A percentile compares a stretch with the other conserved stretches of the same genome.
Evolutionary conservation across 345 rosid genomes (phyloP).

Genomic region (Dovyalis caffra): DNA sequence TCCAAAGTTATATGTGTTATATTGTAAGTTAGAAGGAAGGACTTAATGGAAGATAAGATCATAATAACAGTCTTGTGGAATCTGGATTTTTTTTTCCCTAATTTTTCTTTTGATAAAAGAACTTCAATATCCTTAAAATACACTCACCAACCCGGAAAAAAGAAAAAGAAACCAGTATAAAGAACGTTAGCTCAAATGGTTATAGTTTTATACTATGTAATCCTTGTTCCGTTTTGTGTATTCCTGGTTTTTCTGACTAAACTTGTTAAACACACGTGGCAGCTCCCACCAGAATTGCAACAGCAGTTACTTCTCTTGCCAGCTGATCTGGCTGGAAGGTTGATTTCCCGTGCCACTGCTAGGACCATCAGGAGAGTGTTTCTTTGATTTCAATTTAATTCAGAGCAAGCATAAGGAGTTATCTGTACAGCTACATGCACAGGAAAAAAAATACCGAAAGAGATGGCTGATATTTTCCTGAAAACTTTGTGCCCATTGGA

Average conservation of each 20-base stretch:
- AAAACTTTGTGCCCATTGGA: too few relatives aligned
- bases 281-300: slow-evolving; percentile 83
- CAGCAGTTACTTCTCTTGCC: slow-evolving; percentile 76
- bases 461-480: background rate
- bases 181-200: too few relatives aligned
- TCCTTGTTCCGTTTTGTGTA: too few relatives aligned
- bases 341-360: slow-evolving; percentile 73
- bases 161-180: too few relatives aligned
- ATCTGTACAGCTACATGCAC: background rate
- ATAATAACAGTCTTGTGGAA: too few relatives aligned
- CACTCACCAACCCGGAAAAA: too few relatives aligned
- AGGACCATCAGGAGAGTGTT: slow-evolving; percentile 72
- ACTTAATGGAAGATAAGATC: too few relatives aligned
- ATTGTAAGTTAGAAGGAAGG: too few relatives aligned
- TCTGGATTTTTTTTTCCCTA: too few relatives aligned
- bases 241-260: background rate
- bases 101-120: too few relatives aligned
- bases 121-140: background rate
- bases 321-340: slow-evolving; percentile 63
- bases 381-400: slow-evolving; percentile 34
- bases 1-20: too few relatives aligned
- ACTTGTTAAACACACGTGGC: slow-evolving; percentile 6
- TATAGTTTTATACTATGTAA: too few relatives aligned
- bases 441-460: background rate
- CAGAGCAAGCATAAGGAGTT: background rate